Evolutionary conservation across 805 yeast genomes (phyloP), one percentile per base, ranked within the genome.

Genomic region (Schizosaccharomyces japonicus): DNA sequence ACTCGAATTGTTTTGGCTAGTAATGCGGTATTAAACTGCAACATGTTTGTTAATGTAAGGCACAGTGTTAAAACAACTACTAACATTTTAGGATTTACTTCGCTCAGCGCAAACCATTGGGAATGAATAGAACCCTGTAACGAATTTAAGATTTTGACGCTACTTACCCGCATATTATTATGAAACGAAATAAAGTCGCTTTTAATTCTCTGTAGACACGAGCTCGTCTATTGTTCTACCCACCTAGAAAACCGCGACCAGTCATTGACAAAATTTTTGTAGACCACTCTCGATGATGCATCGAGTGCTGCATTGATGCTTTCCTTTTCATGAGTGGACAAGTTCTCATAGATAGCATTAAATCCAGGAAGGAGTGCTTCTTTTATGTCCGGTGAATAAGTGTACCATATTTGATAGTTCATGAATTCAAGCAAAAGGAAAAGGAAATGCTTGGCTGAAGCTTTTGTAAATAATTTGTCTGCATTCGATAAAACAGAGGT

Each of bases 1-100:
- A 67, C 80, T 42, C 72, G 82, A 52, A 66, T 81, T 13, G 68
- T 83, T 1, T 63, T 85, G n/a, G 98, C 98, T 6, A 84, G 95
- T 28, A 75, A 83, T 1, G 60, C 69, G n/a, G 62, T 77, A 3
- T 56, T 69, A 34, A 73, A 68, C 50, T 69, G 80, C 0, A 55
- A 57, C 13, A 53, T 58, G 30, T 70, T 68, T 50, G 52, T 69
- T 33, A 55, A 54, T 44, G 46, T 36, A 36, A 36, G 42, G 17
- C 23, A 5, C 23, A 36, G 17, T 36, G 23, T n/a, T 36, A 19
- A 36, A 19, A 7, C 27, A n/a, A 29, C 23, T 13, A 15, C 42
- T 36, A 36, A 36, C 42, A 25, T 19, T 36, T 36, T 36, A 36
- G 42, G 42, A 36, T 36, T 19, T n/a, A n/a, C n/a, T n/a, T n/a